These are phyloP conservation scores for Suillus subaureus DNA, from an alignment of 768 basidiomycete species.

Conservation along the genomic window DNA sequence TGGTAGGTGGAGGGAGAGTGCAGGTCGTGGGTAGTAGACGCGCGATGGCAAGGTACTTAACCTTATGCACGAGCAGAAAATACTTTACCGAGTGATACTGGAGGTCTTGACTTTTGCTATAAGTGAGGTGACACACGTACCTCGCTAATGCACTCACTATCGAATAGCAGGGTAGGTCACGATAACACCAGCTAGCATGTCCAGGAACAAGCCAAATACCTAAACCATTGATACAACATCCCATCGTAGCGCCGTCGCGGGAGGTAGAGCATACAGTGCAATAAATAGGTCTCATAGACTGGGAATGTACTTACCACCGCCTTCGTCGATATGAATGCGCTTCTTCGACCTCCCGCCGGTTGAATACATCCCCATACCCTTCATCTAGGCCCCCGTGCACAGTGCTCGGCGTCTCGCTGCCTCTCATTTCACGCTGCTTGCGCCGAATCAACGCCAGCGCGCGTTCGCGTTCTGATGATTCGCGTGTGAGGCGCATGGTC, in stretches of 20 bases:
- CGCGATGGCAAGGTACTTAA: too few relatives aligned
- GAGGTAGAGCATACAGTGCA: not conserved
- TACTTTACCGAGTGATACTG: too few relatives aligned
- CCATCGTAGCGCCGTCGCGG: not conserved
- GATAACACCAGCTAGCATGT: too few relatives aligned
- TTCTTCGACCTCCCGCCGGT: conserved; percentile 69
- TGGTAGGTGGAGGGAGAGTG: too few relatives aligned
- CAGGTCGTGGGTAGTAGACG: too few relatives aligned
- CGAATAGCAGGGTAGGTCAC: too few relatives aligned
- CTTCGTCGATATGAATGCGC: conserved; percentile 55
- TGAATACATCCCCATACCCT: conserved; percentile 73
- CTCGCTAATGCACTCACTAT: too few relatives aligned
- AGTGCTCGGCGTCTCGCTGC: conserved; percentile 72
- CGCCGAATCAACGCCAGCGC: conserved; percentile 71
- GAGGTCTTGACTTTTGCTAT: too few relatives aligned
- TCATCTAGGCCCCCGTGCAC: conserved; percentile 48
- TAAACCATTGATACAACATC: not conserved
- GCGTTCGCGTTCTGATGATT: conserved; percentile 74
- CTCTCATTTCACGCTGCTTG: conserved; percentile 63
- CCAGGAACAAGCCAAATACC: not conserved
- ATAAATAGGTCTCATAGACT: not conserved
- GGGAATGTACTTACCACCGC: conserved; percentile 24
- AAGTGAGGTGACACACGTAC: too few relatives aligned
- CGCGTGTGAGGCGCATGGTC: conserved; percentile 64
- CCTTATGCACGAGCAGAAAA: too few relatives aligned